Percentiles rank a stretch among this genome's conserved stretches.
Evolutionary conservation across 1,284 basidiomycete genomes (phyloP).

Genomic region (Sporisorium iseilematis-ciliati): DNA sequence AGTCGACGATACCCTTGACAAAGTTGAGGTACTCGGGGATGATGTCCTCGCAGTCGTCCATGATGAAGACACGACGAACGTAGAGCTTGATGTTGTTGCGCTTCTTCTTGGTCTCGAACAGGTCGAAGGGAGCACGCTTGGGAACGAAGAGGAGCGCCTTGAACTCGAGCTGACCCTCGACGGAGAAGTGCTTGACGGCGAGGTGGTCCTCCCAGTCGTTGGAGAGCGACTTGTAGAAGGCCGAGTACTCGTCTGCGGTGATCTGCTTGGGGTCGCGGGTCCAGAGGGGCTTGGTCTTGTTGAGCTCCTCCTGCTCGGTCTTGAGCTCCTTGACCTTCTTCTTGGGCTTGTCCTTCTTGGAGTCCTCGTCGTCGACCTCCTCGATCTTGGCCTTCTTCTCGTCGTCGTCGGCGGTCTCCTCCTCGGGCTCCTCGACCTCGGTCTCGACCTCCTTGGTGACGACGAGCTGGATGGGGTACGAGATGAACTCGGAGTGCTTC

Average conservation of each 20-base stretch:
- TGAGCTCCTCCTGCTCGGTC: conserved; percentile 92
- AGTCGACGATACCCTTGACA: conserved; percentile 95
- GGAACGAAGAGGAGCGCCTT: conserved; percentile 94
- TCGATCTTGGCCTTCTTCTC: conserved; percentile 80
- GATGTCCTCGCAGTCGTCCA: conserved; percentile 99
- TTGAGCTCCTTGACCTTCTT: conserved; percentile 82
- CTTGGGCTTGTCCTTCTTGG: conserved; percentile 80
- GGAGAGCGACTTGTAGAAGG: conserved; percentile 99
- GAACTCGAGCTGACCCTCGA: conserved; percentile 99
- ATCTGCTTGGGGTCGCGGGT: conserved; percentile 96
- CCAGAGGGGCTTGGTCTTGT: conserved; percentile 99
- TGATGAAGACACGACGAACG: conserved; percentile 99
- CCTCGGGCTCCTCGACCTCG: conserved; percentile 83
- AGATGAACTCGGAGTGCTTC: conserved; percentile 99
- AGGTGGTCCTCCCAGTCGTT: conserved; percentile 99
- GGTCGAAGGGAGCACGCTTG: conserved; percentile 90
- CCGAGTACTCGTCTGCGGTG: conserved; percentile 88
- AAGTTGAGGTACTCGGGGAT: conserved; percentile 99
- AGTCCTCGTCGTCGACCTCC: conserved; percentile 84
- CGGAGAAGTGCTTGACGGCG: conserved; percentile 99
- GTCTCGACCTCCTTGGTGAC: conserved; percentile 98
- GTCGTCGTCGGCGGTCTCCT: conserved; percentile 76
- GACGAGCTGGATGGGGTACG: conserved; percentile 98
- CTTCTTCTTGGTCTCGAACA: conserved; percentile 99
- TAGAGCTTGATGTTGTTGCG: conserved; percentile 99